phyloP scores from a whole-genome alignment of 2,329 filamentous ascomycete species.

The Venturia aucupariae region DNA sequence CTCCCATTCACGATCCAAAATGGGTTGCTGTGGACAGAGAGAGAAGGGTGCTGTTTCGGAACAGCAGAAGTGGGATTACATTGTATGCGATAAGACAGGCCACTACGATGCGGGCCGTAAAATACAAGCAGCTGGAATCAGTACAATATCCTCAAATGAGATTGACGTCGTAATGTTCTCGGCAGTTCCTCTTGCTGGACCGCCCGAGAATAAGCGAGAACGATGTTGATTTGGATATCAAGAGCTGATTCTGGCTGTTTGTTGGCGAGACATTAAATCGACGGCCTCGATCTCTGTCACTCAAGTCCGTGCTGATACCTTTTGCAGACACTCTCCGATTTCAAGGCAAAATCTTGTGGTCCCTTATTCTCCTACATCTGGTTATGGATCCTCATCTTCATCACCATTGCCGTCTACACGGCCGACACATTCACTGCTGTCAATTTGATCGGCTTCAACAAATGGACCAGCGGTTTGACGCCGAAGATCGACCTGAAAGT shows the following conservation, averaged over 20 bases:
- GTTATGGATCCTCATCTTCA: slow-evolving; percentile 68
- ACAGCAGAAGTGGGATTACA: slow-evolving; percentile 73
- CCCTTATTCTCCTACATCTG: slow-evolving; percentile 73
- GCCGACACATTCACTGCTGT: slow-evolving; percentile 91
- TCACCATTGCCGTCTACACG: slow-evolving; percentile 76
- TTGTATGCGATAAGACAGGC: slow-evolving; percentile 40
- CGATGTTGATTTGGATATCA: background rate
- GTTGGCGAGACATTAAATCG: background rate
- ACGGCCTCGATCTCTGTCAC: background rate
- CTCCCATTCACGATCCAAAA: background rate
- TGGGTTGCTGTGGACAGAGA: slow-evolving; percentile 4
- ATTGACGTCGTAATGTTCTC: background rate
- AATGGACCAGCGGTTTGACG: slow-evolving; percentile 76
- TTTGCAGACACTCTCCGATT: slow-evolving; percentile 52
- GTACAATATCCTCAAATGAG: background rate
- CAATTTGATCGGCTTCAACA: slow-evolving; percentile 80
- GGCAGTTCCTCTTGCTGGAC: background rate
- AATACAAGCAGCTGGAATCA: background rate
- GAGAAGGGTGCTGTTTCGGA: slow-evolving; percentile 26
- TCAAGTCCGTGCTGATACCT: background rate
- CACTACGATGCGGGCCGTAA: background rate
- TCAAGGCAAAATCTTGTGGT: slow-evolving; percentile 72
- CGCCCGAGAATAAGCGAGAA: background rate
- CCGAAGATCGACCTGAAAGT: slow-evolving; percentile 67
- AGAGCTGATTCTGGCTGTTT: background rate